phyloP scores from a whole-genome alignment of 2,329 filamentous ascomycete species.

The Laburnicola sp. region DNA sequence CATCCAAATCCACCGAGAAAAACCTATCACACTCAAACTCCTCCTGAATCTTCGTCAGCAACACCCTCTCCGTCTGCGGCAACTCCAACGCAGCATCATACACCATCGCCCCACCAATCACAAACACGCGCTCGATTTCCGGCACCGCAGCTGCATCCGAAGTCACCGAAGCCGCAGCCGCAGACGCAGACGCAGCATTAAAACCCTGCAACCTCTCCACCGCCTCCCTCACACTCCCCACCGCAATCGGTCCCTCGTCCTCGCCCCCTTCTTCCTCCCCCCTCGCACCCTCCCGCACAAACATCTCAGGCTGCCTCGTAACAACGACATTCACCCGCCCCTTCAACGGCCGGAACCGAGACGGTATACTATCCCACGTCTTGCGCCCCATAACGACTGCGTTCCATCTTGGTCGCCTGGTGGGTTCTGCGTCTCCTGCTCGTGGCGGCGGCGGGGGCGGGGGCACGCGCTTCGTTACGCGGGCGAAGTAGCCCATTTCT shows the following conservation, averaged over 20 bases:
- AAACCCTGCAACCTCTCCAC: slow-evolving; percentile 14
- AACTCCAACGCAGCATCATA: slow-evolving; percentile 71
- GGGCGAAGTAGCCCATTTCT: slow-evolving; percentile 94
- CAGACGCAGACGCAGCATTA: background rate
- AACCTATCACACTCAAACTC: slow-evolving; percentile 78
- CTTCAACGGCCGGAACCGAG: slow-evolving; percentile 74
- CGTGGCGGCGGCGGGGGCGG: slow-evolving; percentile 4
- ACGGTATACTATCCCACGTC: slow-evolving; percentile 90
- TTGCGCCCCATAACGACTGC: slow-evolving; percentile 97
- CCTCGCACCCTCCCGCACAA: too few relatives aligned
- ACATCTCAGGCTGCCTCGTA: slow-evolving; percentile 52
- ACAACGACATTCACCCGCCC: slow-evolving; percentile 83
- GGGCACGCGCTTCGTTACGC: slow-evolving; percentile 72
- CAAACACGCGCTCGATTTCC: slow-evolving; percentile 59
- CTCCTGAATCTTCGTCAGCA: slow-evolving; percentile 68
- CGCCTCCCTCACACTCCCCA: slow-evolving; percentile 54
- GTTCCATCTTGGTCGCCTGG: too few relatives aligned
- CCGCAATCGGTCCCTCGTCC: slow-evolving; percentile 55
- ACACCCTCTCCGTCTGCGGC: slow-evolving; percentile 61
- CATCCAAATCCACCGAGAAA: slow-evolving; percentile 65
- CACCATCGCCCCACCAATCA: slow-evolving; percentile 89
- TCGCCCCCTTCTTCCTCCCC: slow-evolving; percentile 1
- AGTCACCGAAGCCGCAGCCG: too few relatives aligned
- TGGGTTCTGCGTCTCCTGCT: slow-evolving; percentile 8
- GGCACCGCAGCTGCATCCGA: background rate